Evolutionary conservation across 768 basidiomycete genomes (phyloP), one percentile per base, ranked within the genome.

Genomic region (Kwoniella heveanensis): DNA sequence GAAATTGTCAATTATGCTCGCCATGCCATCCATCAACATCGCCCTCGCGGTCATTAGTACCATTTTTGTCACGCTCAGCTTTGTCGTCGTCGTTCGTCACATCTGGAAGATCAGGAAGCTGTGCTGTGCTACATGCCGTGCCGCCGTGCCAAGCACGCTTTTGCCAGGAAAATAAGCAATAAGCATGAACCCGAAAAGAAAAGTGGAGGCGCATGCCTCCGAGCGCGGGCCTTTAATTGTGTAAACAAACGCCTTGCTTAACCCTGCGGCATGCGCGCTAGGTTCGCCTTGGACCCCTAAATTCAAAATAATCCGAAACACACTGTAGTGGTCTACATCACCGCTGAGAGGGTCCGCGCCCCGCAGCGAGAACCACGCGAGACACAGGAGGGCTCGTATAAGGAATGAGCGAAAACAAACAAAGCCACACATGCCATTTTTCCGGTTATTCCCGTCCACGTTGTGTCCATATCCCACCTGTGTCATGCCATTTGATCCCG

Each of bases 131-230:
- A n/a, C n/a, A n/a, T n/a, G n/a, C n/a, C n/a, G n/a, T n/a, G n/a
- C n/a, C n/a, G n/a, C n/a, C n/a, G n/a, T n/a, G n/a, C n/a, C n/a
- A n/a, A n/a, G n/a, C n/a, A n/a, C n/a, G n/a, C 32, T 36, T 6
- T 36, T 13, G 32, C 32, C 32, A 7, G 6, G 32, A 36, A 36
- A 36, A 36, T n/a, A n/a, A n/a, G n/a, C n/a, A n/a, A 44, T 44
- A 44, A 44, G 39, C 39, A 44, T 44, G 39, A 44, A 44, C 39
- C 39, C 39, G 39, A 17, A 44, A 44, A 44, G 39, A 17, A 44
- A 44, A 44, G 39, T 44, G 39, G 39, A 44, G 39, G 39, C 39
- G 39, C 39, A 44, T 44, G 32, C 32, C 5, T 13, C 5, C 5
- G 32, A 32, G 32, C 5, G 32, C 32, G 32, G 13, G 32, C 32